phyloP scores from a whole-genome alignment of 805 yeast genomes.

The Kregervanrija fluxuum region DNA sequence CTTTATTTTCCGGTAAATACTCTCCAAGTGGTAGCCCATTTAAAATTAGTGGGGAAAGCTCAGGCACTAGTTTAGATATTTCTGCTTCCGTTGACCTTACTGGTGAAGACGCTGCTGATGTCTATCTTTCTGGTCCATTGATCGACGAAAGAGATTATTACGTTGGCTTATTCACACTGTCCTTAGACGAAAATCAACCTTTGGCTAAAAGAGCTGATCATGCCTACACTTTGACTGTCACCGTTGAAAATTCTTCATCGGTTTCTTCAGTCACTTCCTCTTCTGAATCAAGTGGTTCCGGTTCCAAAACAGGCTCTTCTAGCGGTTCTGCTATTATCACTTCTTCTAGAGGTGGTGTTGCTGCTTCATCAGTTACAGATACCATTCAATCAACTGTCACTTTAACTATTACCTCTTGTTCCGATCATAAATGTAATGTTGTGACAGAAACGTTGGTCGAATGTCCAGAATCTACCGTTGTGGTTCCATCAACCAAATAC shows the following conservation, averaged over 20 bases:
- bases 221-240: conserved; percentile 19
- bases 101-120: conserved; percentile 8
- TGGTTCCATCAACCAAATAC: neutral
- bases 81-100: conserved; percentile 6
- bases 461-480: conserved; percentile 5
- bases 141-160: conserved; percentile 5
- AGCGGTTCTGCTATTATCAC: neutral
- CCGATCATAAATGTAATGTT: conserved; percentile 11
- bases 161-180: conserved; percentile 19
- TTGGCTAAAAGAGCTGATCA: conserved; percentile 15
- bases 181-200: conserved; percentile 8
- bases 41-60: conserved; percentile 2
- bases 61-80: conserved; percentile 11
- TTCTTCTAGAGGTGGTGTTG: neutral
- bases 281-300: neutral
- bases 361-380: neutral
- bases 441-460: conserved; percentile 3
- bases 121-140: conserved; percentile 16
- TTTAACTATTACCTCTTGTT: conserved; percentile 12
- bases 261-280: conserved; percentile 5
- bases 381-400: conserved; percentile 8
- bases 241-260: conserved; percentile 14
- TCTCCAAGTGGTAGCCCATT: conserved; percentile 9
- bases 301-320: too few relatives aligned
- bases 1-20: conserved; percentile 6